Percentiles rank a stretch among this genome's conserved stretches.
These are phyloP conservation scores for Mycena olivaceomarginata DNA, from an alignment of 768 basidiomycete species.

Conservation along the genomic window DNA sequence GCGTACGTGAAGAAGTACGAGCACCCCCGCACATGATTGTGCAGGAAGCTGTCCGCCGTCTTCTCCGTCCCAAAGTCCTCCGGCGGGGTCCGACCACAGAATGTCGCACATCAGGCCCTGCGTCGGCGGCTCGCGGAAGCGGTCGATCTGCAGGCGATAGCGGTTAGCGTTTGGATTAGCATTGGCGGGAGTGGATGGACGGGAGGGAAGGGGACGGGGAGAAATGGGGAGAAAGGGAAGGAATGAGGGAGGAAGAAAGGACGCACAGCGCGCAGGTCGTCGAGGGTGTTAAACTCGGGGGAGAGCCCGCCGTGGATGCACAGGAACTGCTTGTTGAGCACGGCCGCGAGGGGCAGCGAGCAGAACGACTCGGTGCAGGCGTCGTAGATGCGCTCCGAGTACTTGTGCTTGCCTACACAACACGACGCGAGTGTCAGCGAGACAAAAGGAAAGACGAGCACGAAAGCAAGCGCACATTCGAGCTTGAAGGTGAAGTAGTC, in stretches of 20 bases:
- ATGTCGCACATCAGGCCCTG: too few relatives aligned
- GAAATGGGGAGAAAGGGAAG: slow-evolving; percentile 3
- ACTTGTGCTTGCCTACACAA: slow-evolving; percentile 95
- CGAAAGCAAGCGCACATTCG: slow-evolving; percentile 80
- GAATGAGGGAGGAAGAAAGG: slow-evolving; percentile 33
- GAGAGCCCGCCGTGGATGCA: slow-evolving; percentile 99
- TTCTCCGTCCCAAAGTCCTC: slow-evolving; percentile 98
- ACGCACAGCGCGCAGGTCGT: slow-evolving; percentile 91
- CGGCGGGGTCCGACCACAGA: slow-evolving; percentile 97
- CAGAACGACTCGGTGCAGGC: slow-evolving; percentile 99
- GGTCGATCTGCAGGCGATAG: slow-evolving; percentile 29
- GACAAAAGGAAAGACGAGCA: slow-evolving; percentile 10
- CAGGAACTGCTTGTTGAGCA: slow-evolving; percentile 99
- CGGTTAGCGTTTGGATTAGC: slow-evolving; percentile 3
- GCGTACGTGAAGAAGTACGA: slow-evolving; percentile 90
- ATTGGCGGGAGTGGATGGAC: too few relatives aligned
- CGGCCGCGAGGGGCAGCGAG: slow-evolving; percentile 93
- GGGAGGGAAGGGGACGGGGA: background rate
- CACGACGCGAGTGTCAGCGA: slow-evolving; percentile 21
- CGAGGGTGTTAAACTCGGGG: slow-evolving; percentile 95
- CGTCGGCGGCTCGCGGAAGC: too few relatives aligned
- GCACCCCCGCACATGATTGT: slow-evolving; percentile 98
- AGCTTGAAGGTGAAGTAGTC: slow-evolving; percentile 99
- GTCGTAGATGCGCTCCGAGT: slow-evolving; percentile 96
- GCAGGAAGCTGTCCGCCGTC: slow-evolving; percentile 92